These are phyloP conservation scores for Tilletia indica DNA, from an alignment of 1,284 basidiomycete genomes.

Conservation along the genomic window DNA sequence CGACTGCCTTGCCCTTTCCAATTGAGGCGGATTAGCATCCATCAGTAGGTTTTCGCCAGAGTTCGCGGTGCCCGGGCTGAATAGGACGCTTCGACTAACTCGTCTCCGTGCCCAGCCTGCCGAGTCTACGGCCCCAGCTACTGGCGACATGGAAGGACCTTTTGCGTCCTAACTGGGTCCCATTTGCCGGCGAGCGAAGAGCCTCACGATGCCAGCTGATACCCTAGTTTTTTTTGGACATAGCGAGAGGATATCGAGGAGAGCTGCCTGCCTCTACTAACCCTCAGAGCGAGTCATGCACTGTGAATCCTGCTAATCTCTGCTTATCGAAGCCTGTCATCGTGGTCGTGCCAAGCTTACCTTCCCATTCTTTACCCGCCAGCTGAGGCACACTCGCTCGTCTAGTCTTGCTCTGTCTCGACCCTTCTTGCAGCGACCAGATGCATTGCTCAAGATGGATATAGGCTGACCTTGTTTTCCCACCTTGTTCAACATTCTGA, in stretches of 20 bases:
- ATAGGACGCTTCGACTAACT: not conserved
- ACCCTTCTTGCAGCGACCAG: too few species aligned
- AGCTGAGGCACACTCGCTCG: too few species aligned
- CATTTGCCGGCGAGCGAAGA: not conserved
- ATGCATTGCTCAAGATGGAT: too few species aligned
- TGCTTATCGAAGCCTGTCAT: too few species aligned
- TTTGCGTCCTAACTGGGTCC: not conserved
- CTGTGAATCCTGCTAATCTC: too few species aligned
- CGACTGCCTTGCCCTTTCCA: not conserved
- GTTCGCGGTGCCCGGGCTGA: not conserved
- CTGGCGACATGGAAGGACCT: not conserved
- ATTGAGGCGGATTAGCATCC: too few species aligned
- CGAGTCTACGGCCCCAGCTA: conserved; percentile 3
- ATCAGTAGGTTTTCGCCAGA: not conserved
- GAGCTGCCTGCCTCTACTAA: not conserved
- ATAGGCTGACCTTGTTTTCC: too few species aligned
- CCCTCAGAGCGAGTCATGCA: too few species aligned
- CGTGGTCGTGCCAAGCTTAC: too few species aligned
- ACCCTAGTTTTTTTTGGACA: not conserved
- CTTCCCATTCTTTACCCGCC: too few species aligned
- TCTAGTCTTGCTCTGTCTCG: too few species aligned
- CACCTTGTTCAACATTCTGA: not conserved
- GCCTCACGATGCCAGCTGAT: not conserved
- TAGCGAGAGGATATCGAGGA: not conserved
- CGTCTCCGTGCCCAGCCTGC: conserved; percentile 3